Conservation (phyloP, 345 rosid species). For the Lagerstroemia speciosa region DNA sequence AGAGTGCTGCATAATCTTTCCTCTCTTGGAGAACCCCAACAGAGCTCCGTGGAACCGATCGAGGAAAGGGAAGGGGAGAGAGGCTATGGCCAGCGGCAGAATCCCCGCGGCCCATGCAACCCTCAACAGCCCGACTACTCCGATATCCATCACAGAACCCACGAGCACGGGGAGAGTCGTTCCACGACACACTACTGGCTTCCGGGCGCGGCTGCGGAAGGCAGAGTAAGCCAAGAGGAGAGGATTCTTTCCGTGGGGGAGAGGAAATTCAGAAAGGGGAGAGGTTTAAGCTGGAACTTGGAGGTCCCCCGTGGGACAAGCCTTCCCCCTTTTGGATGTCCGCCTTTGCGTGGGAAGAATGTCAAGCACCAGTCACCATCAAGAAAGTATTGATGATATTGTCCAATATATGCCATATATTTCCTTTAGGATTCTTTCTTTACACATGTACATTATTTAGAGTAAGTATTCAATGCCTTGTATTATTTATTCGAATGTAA, state of each 20-base stretch:
- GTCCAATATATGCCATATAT: no score
- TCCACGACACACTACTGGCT: no score
- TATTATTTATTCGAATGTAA: no score
- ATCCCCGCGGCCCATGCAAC: constrained; percentile 44
- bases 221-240: neutral
- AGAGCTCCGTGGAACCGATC: constrained; percentile 21
- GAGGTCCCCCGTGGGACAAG: neutral
- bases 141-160: constrained; percentile 16
- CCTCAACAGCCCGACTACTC: constrained; percentile 30
- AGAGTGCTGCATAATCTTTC: constrained; percentile 45
- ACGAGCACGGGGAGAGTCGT: neutral
- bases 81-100: constrained; percentile 37
- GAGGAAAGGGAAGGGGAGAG: constrained; percentile 33
- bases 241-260: neutral
- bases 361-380: neutral
- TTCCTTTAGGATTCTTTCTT: no score
- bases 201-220: neutral
- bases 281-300: neutral
- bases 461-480: no score
- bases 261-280: neutral
- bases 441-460: no score
- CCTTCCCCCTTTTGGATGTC: neutral
- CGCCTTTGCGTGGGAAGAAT: neutral
- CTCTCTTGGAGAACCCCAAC: constrained; percentile 41
- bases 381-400: no score